A percentile compares a stretch with the other conserved stretches of the same genome.
Evolutionary conservation across 1,284 basidiomycete species (phyloP).

Genomic region (Wolfiporia cocos): DNA sequence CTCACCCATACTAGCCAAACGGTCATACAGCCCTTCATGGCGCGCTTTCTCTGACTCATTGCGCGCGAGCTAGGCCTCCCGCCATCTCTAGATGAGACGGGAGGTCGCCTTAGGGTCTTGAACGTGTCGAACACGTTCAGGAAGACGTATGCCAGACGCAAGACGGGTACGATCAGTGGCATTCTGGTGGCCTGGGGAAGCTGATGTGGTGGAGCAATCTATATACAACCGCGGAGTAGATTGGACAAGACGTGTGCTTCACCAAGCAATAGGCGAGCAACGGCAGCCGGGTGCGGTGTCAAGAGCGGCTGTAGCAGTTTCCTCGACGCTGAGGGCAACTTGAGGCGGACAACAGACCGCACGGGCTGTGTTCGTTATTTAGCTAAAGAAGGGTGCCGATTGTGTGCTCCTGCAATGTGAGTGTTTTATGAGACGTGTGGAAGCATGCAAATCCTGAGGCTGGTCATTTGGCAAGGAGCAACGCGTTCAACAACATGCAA

Average conservation of each 20-base stretch:
- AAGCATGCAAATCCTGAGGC: not conserved
- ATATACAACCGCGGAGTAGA: not conserved
- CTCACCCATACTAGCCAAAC: conserved; percentile 82
- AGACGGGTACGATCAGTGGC: conserved; percentile 61
- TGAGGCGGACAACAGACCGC: too few relatives aligned
- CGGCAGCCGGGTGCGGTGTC: too few relatives aligned
- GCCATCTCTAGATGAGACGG: conserved; percentile 50
- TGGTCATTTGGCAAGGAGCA: not conserved
- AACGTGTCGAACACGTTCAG: conserved; percentile 78
- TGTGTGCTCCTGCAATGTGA: too few relatives aligned
- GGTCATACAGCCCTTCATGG: conserved; percentile 76
- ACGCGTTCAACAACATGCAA: not conserved
- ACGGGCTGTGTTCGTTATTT: too few relatives aligned
- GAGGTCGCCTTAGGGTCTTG: conserved; percentile 69
- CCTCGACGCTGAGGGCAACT: too few relatives aligned
- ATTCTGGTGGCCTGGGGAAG: conserved; percentile 34
- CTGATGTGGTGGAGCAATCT: too few relatives aligned
- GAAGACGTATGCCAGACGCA: conserved; percentile 65
- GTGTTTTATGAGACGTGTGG: not conserved
- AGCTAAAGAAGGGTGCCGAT: too few relatives aligned
- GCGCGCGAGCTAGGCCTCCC: conserved; percentile 60
- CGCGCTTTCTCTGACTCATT: conserved; percentile 66
- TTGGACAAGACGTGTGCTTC: not conserved
- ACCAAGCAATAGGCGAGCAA: not conserved
- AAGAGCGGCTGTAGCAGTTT: too few relatives aligned